Evolutionary conservation across 106 monocot species (phyloP), one percentile per base, ranked within the genome.

Genomic region (Dactylorhiza incarnata): DNA sequence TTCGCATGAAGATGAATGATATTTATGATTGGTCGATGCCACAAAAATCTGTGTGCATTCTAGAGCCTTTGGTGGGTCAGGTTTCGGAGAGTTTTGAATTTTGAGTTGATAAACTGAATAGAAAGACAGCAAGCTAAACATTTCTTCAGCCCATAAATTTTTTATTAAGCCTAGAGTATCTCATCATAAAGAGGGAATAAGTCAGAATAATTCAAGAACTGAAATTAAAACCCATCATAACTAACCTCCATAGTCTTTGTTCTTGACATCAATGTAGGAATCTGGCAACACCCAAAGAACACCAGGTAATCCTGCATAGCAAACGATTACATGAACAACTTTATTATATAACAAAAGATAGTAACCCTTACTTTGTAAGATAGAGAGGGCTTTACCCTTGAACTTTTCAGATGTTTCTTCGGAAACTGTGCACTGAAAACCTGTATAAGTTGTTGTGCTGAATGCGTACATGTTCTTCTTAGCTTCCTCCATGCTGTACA

Each of bases 391-490:
- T 13, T 56, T 81, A 94, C 97, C 94, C 71, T 94, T 99, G 76
- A 99, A 99, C 76, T 91, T 99, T 74, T 94, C 97, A 72, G 97
- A 94, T 69, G 91, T 91, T 83, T 99, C 97, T 80, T 99, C 94
- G 77, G 84, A 77, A 4, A 99, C 94, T 37, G 86, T 87, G 72
- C 97, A 99, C 46, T 94, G 97, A 55, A 99, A 99, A 20, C 97
- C 97, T 49, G 97, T 94, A 46, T 99, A 99, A 9, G 97, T 99
- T 11, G 94, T 94, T 7, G 97, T 99, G 55, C 97, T 94, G 66
- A 99, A 99, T 14, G 97, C 97, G 83, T 99, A 99, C 97, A 99
- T 94, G 82, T 89, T 94, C 89, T 91, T 99, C 81, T 94, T 94
- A 23, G 97, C 97, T 82, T 91, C 94, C 79, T 96, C 93, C 96